Evolutionary conservation across 352 stramenopile species (phyloP).

Genomic region (Globisporangium cederbergense): DNA sequence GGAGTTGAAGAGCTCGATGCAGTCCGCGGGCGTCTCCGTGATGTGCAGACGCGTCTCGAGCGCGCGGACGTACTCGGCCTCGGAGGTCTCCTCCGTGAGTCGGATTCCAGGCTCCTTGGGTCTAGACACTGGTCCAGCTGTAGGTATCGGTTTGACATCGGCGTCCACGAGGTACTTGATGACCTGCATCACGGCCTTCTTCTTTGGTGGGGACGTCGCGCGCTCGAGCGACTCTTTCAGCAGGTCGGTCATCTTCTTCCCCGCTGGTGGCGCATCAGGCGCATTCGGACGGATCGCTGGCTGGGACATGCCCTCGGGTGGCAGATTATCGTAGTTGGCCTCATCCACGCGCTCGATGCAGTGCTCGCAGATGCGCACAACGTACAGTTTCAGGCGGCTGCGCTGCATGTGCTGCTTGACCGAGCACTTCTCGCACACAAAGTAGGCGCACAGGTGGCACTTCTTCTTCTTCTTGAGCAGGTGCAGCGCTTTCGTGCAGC

Average conservation of each 20-base stretch:
- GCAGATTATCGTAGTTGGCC: constrained; percentile 30
- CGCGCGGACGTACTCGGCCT: constrained; percentile 14
- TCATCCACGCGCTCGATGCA: constrained; percentile 44
- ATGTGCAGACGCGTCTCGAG: constrained; percentile 12
- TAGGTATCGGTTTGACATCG: constrained; percentile 11
- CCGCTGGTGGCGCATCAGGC: background rate
- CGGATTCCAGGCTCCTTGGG: background rate
- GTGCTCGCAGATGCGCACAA: constrained; percentile 41
- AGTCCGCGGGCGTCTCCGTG: constrained; percentile 8
- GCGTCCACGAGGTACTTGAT: constrained; percentile 44
- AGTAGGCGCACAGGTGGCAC: constrained; percentile 57
- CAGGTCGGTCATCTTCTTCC: constrained; percentile 7
- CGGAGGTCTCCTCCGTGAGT: constrained; percentile 6
- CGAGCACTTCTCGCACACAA: constrained; percentile 45
- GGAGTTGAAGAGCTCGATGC: constrained; percentile 9
- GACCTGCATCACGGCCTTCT: constrained; percentile 34
- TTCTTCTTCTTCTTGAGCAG: constrained; percentile 36
- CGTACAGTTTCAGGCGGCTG: constrained; percentile 30
- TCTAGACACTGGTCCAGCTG: background rate
- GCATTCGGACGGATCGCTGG: constrained; percentile 3
- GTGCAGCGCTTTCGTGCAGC: constrained; percentile 27
- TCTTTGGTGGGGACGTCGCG: constrained; percentile 19
- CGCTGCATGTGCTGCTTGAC: constrained; percentile 36
- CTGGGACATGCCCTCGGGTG: background rate
- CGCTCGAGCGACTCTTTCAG: constrained; percentile 32